Percentiles rank a stretch among this genome's conserved stretches.
These are phyloP conservation scores for Lactarius vividus DNA, from an alignment of 768 basidiomycete species.

Conservation along the genomic window DNA sequence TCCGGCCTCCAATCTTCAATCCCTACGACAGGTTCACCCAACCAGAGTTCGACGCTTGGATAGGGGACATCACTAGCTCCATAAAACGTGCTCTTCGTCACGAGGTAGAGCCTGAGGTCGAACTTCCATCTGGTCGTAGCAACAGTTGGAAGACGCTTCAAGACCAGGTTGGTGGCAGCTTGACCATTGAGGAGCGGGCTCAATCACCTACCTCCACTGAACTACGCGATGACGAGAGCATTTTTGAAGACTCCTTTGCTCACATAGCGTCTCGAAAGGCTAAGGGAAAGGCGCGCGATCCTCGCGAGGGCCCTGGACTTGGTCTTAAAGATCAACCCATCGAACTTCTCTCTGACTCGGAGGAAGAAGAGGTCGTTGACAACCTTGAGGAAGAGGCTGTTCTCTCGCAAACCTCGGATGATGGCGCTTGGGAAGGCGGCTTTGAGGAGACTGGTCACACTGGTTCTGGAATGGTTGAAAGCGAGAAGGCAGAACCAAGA, in stretches of 20 bases:
- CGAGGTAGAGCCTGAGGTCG: constrained; percentile 31
- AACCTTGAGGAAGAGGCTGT: constrained; percentile 29
- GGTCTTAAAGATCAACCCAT: constrained; percentile 46
- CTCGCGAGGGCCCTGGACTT: constrained; percentile 57
- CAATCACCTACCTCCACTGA: constrained; percentile 29
- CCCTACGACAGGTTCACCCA: constrained; percentile 73
- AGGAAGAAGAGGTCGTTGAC: constrained; percentile 35
- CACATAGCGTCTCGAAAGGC: constrained; percentile 48
- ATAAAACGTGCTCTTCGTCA: constrained; percentile 58
- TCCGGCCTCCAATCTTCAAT: constrained; percentile 57
- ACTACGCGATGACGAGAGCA: constrained; percentile 35
- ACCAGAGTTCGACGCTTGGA: constrained; percentile 68
- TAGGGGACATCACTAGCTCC: constrained; percentile 57
- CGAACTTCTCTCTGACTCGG: constrained; percentile 42
- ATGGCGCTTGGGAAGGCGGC: constrained; percentile 31
- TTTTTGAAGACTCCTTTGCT: constrained; percentile 55
- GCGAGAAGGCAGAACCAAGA: constrained; percentile 26
- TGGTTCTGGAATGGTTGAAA: constrained; percentile 29
- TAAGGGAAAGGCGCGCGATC: constrained; percentile 58
- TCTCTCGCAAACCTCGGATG: constrained; percentile 52
- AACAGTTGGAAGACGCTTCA: constrained; percentile 15
- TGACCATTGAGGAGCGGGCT: constrained; percentile 20
- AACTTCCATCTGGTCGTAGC: constrained; percentile 11
- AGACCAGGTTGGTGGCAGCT: constrained; percentile 10
- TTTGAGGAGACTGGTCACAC: constrained; percentile 27